Conservation (phyloP, 208 protist genomes). For the Acanthamoeba rhysodes region DNA sequence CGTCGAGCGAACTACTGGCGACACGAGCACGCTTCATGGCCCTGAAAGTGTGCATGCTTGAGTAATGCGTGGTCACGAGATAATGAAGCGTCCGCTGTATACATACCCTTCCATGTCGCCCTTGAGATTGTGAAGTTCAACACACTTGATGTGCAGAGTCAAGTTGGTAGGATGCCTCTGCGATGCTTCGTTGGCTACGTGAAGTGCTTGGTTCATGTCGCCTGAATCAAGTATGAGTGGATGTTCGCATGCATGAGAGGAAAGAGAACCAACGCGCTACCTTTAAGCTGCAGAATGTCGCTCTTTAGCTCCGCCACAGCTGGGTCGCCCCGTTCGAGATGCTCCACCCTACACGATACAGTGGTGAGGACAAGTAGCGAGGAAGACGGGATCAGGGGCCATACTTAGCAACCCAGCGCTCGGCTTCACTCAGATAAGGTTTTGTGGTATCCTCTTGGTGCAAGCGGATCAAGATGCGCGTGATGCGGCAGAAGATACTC, state of each 20-base stretch:
- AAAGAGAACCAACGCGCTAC: neutral
- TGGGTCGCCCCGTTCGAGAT: neutral
- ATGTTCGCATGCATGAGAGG: no score
- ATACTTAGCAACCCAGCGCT: neutral
- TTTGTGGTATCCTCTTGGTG: neutral
- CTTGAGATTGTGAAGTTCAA: neutral
- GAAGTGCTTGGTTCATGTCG: neutral
- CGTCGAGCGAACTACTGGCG: neutral
- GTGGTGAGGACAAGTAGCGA: neutral
- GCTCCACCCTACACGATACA: neutral
- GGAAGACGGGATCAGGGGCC: neutral
- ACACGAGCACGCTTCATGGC: neutral
- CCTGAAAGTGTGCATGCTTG: neutral
- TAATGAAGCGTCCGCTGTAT: neutral
- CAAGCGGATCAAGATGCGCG: neutral
- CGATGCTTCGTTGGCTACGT: neutral
- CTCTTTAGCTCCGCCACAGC: neutral
- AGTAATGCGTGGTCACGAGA: neutral
- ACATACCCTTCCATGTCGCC: conserved; percentile 6
- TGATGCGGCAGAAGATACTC: neutral
- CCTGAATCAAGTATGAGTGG: neutral
- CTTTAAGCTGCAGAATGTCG: neutral
- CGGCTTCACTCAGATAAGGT: neutral
- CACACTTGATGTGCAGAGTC: neutral
- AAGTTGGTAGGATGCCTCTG: neutral